phyloP scores from a whole-genome alignment of 306 rosid genomes.

The Amphicarpaea edgeworthii region DNA sequence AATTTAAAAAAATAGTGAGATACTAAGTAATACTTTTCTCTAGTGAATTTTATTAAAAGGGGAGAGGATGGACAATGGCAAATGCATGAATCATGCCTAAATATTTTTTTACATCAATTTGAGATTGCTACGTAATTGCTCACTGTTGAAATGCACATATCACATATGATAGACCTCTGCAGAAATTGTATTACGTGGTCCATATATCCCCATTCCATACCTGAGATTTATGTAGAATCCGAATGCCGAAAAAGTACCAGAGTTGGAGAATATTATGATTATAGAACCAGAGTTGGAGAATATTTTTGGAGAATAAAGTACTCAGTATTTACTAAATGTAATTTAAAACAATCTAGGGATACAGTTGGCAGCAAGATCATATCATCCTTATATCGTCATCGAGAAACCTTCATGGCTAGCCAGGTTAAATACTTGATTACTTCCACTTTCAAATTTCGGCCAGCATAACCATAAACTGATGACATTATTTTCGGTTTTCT shows the following conservation, averaged over 20 bases:
- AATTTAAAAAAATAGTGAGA: neutral
- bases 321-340: neutral
- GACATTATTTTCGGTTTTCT: constrained; percentile 31
- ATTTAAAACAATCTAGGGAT: constrained; percentile 3
- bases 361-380: constrained; percentile 28
- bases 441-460: constrained; percentile 37
- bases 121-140: constrained; percentile 11
- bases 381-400: constrained; percentile 36
- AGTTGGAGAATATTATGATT: neutral
- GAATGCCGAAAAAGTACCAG: constrained; percentile 9
- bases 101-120: constrained; percentile 5
- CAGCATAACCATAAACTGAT: constrained; percentile 6
- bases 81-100: constrained; percentile 23
- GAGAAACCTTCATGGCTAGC: constrained; percentile 21
- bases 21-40: constrained; percentile 1
- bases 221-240: constrained; percentile 10
- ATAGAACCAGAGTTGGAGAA: neutral
- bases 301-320: constrained; percentile 3
- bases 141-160: constrained; percentile 4
- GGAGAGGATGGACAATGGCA: constrained; percentile 18
- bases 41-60: constrained; percentile 10
- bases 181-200: constrained; percentile 27
- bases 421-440: constrained; percentile 7
- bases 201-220: constrained; percentile 29
- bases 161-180: constrained; percentile 15